Evolutionary conservation across 768 basidiomycete species (phyloP).

Genomic region (Exidia glandulosa): DNA sequence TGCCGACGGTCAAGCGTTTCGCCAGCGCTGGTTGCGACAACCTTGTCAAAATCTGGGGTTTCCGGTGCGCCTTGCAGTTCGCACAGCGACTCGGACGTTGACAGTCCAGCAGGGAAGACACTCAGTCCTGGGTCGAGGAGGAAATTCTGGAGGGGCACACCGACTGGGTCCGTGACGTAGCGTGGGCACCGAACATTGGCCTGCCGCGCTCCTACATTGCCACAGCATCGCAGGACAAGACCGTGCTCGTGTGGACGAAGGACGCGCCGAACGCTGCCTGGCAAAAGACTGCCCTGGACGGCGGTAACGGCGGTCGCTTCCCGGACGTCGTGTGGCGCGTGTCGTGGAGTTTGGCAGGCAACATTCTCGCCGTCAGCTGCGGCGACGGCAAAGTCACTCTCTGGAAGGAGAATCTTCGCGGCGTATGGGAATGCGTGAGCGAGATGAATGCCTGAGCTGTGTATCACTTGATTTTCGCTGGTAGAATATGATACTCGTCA

Average conservation of each 20-base stretch:
- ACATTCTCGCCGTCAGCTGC: conserved; percentile 90
- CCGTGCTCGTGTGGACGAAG: conserved; percentile 87
- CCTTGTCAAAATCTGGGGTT: conserved; percentile 88
- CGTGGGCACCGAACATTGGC: conserved; percentile 97
- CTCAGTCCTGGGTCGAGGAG: conserved; percentile 84
- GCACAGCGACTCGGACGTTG: not conserved
- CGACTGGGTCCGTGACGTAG: conserved; percentile 98
- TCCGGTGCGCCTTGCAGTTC: conserved; percentile 15
- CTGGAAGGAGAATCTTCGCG: conserved; percentile 96
- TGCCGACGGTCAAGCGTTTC: conserved; percentile 74
- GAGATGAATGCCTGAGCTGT: conserved; percentile 41
- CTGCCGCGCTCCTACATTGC: conserved; percentile 92
- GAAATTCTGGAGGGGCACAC: conserved; percentile 85
- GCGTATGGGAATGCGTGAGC: conserved; percentile 94
- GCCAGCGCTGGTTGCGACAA: conserved; percentile 96
- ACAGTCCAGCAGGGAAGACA: conserved; percentile 44
- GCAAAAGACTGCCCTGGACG: conserved; percentile 73
- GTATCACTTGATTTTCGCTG: too few relatives aligned
- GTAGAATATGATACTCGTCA: too few relatives aligned
- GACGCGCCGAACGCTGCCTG: conserved; percentile 63
- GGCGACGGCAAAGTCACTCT: conserved; percentile 96
- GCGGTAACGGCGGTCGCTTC: conserved; percentile 69
- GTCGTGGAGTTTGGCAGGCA: conserved; percentile 94
- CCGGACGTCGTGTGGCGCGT: conserved; percentile 99
- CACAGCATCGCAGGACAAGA: conserved; percentile 81